Base-by-base conservation (phyloP, 371 early-diverging fungal species). In the Apophysomyces trapeziformis region DNA sequence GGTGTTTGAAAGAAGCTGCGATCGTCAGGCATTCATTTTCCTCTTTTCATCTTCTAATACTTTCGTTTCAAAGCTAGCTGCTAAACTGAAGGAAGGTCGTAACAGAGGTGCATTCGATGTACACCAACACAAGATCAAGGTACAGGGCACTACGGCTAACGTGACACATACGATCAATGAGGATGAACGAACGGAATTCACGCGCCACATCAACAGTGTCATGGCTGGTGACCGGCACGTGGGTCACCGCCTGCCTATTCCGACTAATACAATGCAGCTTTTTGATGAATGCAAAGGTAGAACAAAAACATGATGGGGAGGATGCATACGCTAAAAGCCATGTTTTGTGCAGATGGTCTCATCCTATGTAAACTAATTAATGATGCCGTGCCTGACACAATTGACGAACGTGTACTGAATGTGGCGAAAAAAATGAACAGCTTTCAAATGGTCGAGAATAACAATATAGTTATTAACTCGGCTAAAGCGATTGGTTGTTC, bases 401-500 rank as follows among this genome's bases (percentile, higher is more conserved):
- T 97, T 69, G 97, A 96, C 76, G 96, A 96, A 76, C 93, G 97
- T 74, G 96, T 95, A 38, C 82, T 97, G 64, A 96, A 96, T 79
- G 76, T 86, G 21, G 82, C 83, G 35, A 89, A 88, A 72, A 93
- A 92, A 70, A 78, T 91, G 54, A 89, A 88, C 66, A 79, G 85
- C 60, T 97, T 95, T 87, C 92, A 96, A 72, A 93, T 95, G 84
- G 94, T 92, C 11, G 96, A 95, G 79, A 97, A 97, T 82, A 93
- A 95, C 85, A 96, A 96, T 72, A 88, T 96, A 14, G 96, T 93
- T 21, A 90, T 97, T 79, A 96, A 95, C 85, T 92, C 94, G 50
- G 96, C 96, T 64, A 97, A 97, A 76, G 96, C 96, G 54, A 95
- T 96, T 68, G 96, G 96, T 21, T 94, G 96, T 74, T 87, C 85